phyloP scores from a whole-genome alignment of 768 basidiomycete species.

The Suillus paluster region DNA sequence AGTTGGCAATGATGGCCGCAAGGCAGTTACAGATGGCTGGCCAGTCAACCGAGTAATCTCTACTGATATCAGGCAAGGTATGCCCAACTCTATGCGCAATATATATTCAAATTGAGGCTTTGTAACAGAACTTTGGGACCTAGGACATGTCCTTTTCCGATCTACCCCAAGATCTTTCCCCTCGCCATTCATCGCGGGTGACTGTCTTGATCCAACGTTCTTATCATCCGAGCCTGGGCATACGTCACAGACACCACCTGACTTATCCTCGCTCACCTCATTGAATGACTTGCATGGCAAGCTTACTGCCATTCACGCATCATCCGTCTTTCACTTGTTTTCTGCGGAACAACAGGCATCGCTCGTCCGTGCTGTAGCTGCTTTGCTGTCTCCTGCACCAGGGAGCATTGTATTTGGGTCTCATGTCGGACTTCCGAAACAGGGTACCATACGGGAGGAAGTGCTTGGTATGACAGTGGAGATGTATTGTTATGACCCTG shows the following conservation, averaged over 20 bases:
- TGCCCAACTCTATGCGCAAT: neutral
- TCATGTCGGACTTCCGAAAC: conserved; percentile 22
- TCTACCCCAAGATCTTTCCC: conserved; percentile 56
- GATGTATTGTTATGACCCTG: conserved; percentile 28
- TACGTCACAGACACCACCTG: conserved; percentile 21
- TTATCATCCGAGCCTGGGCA: conserved; percentile 36
- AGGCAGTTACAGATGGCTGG: conserved; percentile 46
- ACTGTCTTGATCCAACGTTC: conserved; percentile 51
- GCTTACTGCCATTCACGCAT: conserved; percentile 53
- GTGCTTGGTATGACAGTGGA: conserved; percentile 10
- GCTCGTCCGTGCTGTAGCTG: conserved; percentile 31
- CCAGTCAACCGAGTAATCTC: conserved; percentile 41
- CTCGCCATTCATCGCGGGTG: conserved; percentile 57
- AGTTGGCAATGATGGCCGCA: conserved; percentile 48
- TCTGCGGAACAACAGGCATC: neutral
- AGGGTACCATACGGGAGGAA: conserved; percentile 10
- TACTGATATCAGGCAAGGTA: conserved; percentile 45
- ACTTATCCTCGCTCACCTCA: conserved; percentile 38
- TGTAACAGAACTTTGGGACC: conserved; percentile 57
- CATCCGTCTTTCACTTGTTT: conserved; percentile 47
- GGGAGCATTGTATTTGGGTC: conserved; percentile 37
- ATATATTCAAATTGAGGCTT: neutral
- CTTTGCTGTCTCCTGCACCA: conserved; percentile 34
- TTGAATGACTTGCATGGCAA: conserved; percentile 51
- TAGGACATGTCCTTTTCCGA: conserved; percentile 64